Evolutionary conservation across 2,329 filamentous ascomycete genomes (phyloP).

Genomic region (Ilyonectria destructans): DNA sequence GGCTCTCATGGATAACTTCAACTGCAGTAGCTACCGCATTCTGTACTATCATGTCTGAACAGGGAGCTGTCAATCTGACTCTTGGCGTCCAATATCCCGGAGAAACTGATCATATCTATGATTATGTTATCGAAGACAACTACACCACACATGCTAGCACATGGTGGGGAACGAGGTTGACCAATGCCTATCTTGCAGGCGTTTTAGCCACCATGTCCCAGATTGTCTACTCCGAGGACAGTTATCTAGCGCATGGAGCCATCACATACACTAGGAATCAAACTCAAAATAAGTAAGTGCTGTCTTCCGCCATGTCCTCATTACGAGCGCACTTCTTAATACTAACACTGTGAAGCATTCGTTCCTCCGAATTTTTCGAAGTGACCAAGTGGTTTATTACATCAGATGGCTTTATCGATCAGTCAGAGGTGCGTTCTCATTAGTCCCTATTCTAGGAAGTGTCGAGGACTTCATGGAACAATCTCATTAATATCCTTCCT

Average conservation of each 20-base stretch:
- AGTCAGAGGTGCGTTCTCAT: not conserved
- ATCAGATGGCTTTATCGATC: slow-evolving; percentile 5
- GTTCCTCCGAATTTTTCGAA: slow-evolving; percentile 8
- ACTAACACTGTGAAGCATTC: slow-evolving; percentile 25
- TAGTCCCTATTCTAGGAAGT: not conserved
- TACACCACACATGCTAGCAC: slow-evolving; percentile 27
- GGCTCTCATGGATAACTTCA: slow-evolving; percentile 30
- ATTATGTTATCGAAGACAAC: slow-evolving; percentile 33
- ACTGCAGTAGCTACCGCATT: slow-evolving; percentile 11
- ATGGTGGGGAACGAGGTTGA: slow-evolving; percentile 37
- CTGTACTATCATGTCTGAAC: slow-evolving; percentile 16
- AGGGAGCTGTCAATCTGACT: slow-evolving; percentile 25
- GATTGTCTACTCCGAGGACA: not conserved
- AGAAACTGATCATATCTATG: slow-evolving; percentile 17
- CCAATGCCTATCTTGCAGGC: slow-evolving; percentile 32
- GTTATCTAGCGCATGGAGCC: slow-evolving; percentile 23
- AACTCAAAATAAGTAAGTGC: slow-evolving; percentile 10
- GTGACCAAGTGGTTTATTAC: slow-evolving; percentile 26
- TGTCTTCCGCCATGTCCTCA: not conserved
- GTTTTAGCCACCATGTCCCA: slow-evolving; percentile 27
- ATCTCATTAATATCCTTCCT: not conserved
- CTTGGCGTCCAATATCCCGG: slow-evolving; percentile 30
- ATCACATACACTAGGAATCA: slow-evolving; percentile 18
- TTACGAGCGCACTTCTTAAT: not conserved
- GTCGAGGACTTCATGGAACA: not conserved